Base-by-base conservation (phyloP, 768 basidiomycete genomes). In the Naganishia vaughanmartiniae region DNA sequence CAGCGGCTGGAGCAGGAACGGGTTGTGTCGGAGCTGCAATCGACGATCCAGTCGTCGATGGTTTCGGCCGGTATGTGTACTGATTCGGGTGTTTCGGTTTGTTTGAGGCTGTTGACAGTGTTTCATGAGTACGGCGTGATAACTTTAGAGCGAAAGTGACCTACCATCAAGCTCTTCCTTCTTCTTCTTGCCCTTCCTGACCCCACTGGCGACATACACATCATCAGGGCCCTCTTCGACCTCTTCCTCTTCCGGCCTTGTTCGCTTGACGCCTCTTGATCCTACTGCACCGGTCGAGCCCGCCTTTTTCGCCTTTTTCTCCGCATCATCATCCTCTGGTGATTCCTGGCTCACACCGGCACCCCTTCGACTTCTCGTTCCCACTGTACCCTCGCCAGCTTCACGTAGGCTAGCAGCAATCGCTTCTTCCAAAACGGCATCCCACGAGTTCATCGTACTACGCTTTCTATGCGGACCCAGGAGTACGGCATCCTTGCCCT, bases 371-470 rank as follows among this genome's bases (percentile, higher is more conserved):
- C 76, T 70, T 66, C 42, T 30, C 36, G 70, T 10, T 75, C 74
- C 54, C 54, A 70, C 28, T 66, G 72, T 39, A 67, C 73, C 15
- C 65, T 72, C 34, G 15, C 74, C 76, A 42, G 75, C 56, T 42
- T 72, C 71, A 6, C 33, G n/a, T 39, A 72, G 57, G 71, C 76
- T 78, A 30, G 78, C 80, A 57, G 80, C 79, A 54, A 84, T 81
- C 46, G 89, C 92, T 77, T 93, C 90, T 78, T 95, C 94, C 78
- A 93, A 94, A 15, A 80, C 82, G 19, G 94, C 92, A 80, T 96
- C 95, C 69, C 95, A 85, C 76, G 92, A 94, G 80, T 98, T 98
- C 93, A 99, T 95, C 63, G 96, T 99, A 76, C 92, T 93, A 71
- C 96, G 86, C 65, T 92, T 87, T 83, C 93, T 95, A 48, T 90